phyloP scores from a whole-genome alignment of 2,329 filamentous ascomycete genomes.

The Xylogone sp. region DNA sequence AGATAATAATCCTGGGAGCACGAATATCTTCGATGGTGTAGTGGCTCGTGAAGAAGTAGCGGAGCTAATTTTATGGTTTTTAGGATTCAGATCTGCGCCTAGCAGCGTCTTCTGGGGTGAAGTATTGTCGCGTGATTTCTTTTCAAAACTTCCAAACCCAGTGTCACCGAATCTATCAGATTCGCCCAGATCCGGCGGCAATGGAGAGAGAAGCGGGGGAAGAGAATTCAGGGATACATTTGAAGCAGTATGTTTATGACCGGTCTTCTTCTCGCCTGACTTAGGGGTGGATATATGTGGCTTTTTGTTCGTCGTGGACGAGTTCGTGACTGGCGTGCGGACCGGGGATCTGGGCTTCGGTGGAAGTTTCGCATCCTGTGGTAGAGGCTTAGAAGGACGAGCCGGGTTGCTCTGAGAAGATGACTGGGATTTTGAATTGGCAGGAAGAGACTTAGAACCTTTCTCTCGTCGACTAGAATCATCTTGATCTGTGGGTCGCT shows the following conservation, averaged over 20 bases:
- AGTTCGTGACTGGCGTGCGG: neutral
- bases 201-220: constrained; percentile 3
- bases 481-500: constrained; percentile 22
- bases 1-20: constrained; percentile 24
- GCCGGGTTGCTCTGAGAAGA: constrained; percentile 12
- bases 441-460: constrained; percentile 21
- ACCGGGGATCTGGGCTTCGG: neutral
- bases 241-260: neutral
- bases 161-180: constrained; percentile 10
- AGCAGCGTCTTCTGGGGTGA: neutral
- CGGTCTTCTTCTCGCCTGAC: neutral
- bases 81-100: neutral
- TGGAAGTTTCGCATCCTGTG: neutral
- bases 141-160: constrained; percentile 1
- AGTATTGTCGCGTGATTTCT: neutral
- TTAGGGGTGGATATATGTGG: neutral
- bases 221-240: neutral
- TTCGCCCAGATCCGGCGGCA: constrained; percentile 1
- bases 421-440: constrained; percentile 13
- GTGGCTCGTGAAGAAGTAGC: constrained; percentile 11
- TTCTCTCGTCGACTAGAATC: constrained; percentile 22
- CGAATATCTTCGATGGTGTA: constrained; percentile 15
- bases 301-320: neutral
- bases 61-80: neutral
- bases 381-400: constrained; percentile 1